These are phyloP conservation scores for Fomitopsis serialis DNA, from an alignment of 768 basidiomycete genomes.

Conservation along the genomic window DNA sequence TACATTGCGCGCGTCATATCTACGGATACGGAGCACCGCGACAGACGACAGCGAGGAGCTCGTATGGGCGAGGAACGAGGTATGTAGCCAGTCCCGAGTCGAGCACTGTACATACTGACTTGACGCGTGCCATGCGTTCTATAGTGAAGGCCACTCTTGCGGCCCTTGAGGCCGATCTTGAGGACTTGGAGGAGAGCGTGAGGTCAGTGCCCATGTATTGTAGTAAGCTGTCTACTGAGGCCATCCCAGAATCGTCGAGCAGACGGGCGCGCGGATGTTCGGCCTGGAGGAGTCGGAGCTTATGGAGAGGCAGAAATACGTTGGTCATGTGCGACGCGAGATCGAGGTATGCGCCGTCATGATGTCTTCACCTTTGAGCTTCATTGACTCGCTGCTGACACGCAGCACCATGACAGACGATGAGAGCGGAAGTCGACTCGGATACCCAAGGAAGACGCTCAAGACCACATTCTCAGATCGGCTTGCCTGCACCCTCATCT, in stretches of 20 bases:
- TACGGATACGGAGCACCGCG: conserved; percentile 74
- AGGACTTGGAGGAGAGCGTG: conserved; percentile 93
- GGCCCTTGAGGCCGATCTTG: conserved; percentile 79
- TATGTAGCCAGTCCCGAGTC: conserved; percentile 21
- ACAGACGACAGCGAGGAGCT: conserved; percentile 74
- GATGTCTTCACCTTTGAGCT: conserved; percentile 1
- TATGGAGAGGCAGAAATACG: conserved; percentile 66
- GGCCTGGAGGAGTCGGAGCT: conserved; percentile 80
- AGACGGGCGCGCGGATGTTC: conserved; percentile 77
- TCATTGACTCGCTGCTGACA: not conserved
- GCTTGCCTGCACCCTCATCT: not conserved
- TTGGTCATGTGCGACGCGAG: conserved; percentile 66
- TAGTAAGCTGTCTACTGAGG: not conserved
- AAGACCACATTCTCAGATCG: conserved; percentile 18
- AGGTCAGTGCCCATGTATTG: conserved; percentile 40
- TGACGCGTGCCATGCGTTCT: not conserved
- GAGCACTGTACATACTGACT: not conserved
- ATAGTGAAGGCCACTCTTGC: conserved; percentile 58
- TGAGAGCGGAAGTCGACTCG: conserved; percentile 58
- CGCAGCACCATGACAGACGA: conserved; percentile 56
- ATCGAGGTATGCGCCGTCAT: conserved; percentile 55
- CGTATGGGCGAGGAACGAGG: conserved; percentile 75
- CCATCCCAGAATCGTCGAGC: conserved; percentile 73
- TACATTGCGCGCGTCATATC: conserved; percentile 68
- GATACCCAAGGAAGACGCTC: conserved; percentile 16